phyloP scores from a whole-genome alignment of 352 stramenopile genomes.

The Phytophthora kernoviae region DNA sequence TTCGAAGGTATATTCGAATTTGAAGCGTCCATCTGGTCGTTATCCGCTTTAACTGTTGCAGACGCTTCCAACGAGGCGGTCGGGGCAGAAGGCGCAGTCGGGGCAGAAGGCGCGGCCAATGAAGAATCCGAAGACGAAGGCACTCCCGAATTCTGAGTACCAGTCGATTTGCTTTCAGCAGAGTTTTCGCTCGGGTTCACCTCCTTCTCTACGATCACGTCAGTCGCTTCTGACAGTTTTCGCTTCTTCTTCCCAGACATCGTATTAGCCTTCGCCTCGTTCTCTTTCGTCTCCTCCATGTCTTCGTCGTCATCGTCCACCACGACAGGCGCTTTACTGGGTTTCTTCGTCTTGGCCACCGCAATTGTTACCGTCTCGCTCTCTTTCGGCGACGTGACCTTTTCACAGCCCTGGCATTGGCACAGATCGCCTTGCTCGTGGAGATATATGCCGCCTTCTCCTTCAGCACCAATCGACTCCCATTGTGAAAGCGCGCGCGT shows the following conservation, averaged over 20 bases:
- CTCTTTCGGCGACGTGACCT: conserved; percentile 25
- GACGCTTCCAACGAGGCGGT: not conserved
- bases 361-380: conserved; percentile 19
- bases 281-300: conserved; percentile 33
- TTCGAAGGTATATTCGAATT: conserved; percentile 7
- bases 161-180: not conserved
- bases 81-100: not conserved
- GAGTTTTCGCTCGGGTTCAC: conserved; percentile 12
- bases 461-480: conserved; percentile 52
- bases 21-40: not conserved
- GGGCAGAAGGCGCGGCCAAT: not conserved
- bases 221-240: conserved; percentile 36
- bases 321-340: conserved; percentile 35
- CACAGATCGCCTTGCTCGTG: conserved; percentile 32
- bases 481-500: conserved; percentile 73
- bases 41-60: conserved; percentile 3
- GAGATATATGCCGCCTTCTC: conserved; percentile 47
- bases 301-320: conserved; percentile 38
- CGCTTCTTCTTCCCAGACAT: conserved; percentile 43
- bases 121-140: conserved; percentile 4
- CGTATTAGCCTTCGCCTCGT: conserved; percentile 11
- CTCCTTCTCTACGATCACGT: conserved; percentile 26
- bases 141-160: not conserved
- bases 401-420: conserved; percentile 31
- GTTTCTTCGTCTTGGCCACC: conserved; percentile 34